These are phyloP conservation scores for Bolboschoenoplectus hybrid DNA, from an alignment of 202 grass and related monocot species.

Conservation along the genomic window DNA sequence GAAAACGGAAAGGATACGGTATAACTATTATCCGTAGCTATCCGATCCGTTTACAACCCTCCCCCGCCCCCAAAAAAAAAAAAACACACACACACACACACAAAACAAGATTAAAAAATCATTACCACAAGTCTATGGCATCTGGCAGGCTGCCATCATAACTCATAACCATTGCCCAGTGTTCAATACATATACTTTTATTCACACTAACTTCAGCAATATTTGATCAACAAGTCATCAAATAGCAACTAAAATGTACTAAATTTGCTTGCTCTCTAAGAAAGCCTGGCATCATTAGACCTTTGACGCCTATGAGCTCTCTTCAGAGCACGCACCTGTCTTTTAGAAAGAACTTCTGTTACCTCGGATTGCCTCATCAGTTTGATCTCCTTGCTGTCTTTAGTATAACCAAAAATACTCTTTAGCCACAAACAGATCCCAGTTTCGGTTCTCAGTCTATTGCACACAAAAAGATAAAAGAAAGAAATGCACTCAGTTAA, in stretches of 20 bases:
- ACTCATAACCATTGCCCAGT: background rate
- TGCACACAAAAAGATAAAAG: background rate
- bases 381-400: conserved; percentile 34
- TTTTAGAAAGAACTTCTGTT: conserved; percentile 17
- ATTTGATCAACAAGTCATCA: background rate
- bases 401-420: conserved; percentile 42
- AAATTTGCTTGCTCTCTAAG: background rate
- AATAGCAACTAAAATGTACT: background rate
- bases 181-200: background rate
- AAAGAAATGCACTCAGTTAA: background rate
- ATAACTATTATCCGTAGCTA: too few species aligned
- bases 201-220: background rate
- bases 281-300: background rate
- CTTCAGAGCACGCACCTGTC: conserved; percentile 33
- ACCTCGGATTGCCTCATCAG: conserved; percentile 26
- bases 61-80: too few species aligned
- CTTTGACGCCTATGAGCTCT: conserved; percentile 38
- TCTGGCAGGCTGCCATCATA: background rate
- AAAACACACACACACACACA: too few species aligned
- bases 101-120: background rate
- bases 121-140: background rate
- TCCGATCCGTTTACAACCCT: background rate
- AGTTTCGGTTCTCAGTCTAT: background rate
- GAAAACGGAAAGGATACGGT: too few species aligned
- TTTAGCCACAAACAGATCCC: conserved; percentile 43